These are phyloP conservation scores for Globisporangium spiculum DNA, from an alignment of 352 stramenopile species.

Conservation along the genomic window DNA sequence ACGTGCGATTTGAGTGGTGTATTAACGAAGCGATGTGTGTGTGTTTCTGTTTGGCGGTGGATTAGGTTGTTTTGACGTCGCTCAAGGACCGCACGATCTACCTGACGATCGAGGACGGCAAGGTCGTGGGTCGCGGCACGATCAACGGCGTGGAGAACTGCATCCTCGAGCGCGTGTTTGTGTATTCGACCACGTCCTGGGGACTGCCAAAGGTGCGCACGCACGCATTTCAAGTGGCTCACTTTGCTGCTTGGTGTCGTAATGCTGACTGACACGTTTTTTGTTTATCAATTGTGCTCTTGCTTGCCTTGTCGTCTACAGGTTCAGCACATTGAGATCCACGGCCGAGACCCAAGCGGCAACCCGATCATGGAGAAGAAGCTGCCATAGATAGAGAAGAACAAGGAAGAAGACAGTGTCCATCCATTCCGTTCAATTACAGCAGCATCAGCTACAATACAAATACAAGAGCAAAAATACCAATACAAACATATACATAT, in stretches of 20 bases:
- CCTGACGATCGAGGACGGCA: slow-evolving; percentile 74
- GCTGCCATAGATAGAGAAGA: slow-evolving; percentile 44
- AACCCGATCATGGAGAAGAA: slow-evolving; percentile 85
- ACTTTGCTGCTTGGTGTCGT: background rate
- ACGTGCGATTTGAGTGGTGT: background rate
- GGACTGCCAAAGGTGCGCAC: slow-evolving; percentile 67
- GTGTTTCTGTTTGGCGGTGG: background rate
- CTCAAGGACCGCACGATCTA: slow-evolving; percentile 81
- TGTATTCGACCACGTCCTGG: slow-evolving; percentile 83
- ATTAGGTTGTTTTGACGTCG: slow-evolving; percentile 61
- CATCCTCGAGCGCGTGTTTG: slow-evolving; percentile 78
- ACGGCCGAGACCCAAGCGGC: slow-evolving; percentile 63
- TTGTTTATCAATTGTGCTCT: background rate
- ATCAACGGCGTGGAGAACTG: slow-evolving; percentile 77
- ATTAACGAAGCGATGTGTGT: background rate
- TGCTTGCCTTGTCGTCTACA: slow-evolving; percentile 7
- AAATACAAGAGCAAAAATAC: background rate
- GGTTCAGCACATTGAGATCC: slow-evolving; percentile 88
- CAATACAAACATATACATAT: background rate
- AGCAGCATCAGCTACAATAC: background rate
- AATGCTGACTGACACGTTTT: background rate
- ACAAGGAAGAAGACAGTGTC: background rate
- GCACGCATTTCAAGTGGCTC: too few relatives aligned
- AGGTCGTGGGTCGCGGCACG: slow-evolving; percentile 57
- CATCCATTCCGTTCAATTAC: background rate